phyloP scores from a whole-genome alignment of 2,329 filamentous ascomycete species.

The Sporothrix variecibatus region DNA sequence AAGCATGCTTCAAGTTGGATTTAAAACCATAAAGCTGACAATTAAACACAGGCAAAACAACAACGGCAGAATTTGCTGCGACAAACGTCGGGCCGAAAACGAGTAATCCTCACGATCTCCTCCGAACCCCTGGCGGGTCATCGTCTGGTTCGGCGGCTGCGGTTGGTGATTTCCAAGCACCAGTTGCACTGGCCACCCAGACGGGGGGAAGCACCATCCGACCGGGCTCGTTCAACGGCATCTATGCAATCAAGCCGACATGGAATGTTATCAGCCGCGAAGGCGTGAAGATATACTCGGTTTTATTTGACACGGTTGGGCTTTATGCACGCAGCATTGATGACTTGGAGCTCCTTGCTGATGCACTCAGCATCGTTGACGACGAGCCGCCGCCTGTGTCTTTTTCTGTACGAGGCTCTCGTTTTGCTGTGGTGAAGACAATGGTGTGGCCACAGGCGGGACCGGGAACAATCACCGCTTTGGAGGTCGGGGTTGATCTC shows the following conservation, averaged over 20 bases:
- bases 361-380: conserved; percentile 56
- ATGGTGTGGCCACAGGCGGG: conserved; percentile 53
- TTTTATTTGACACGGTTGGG: conserved; percentile 64
- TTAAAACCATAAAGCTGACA: not conserved
- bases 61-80: conserved; percentile 66
- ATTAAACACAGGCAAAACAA: conserved; percentile 50
- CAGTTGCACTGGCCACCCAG: conserved; percentile 64
- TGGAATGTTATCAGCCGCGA: conserved; percentile 65
- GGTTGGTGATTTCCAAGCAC: conserved; percentile 65
- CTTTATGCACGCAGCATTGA: conserved; percentile 59
- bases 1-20: not conserved
- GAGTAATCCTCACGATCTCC: conserved; percentile 56
- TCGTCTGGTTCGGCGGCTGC: conserved; percentile 67
- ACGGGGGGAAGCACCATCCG: conserved; percentile 66
- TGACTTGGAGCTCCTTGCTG: conserved; percentile 59
- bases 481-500: conserved; percentile 44
- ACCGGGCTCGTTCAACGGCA: conserved; percentile 65
- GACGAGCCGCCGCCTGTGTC: conserved; percentile 42
- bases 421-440: conserved; percentile 58
- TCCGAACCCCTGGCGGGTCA: conserved; percentile 65
- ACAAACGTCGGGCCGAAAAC: conserved; percentile 56
- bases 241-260: conserved; percentile 67
- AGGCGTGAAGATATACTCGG: conserved; percentile 60
- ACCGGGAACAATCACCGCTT: conserved; percentile 46
- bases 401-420: conserved; percentile 47